Percentiles rank a stretch among this genome's conserved stretches.
phyloP scores from a whole-genome alignment of 1,139 yeast genomes.

The Arxiozyma bovina region DNA sequence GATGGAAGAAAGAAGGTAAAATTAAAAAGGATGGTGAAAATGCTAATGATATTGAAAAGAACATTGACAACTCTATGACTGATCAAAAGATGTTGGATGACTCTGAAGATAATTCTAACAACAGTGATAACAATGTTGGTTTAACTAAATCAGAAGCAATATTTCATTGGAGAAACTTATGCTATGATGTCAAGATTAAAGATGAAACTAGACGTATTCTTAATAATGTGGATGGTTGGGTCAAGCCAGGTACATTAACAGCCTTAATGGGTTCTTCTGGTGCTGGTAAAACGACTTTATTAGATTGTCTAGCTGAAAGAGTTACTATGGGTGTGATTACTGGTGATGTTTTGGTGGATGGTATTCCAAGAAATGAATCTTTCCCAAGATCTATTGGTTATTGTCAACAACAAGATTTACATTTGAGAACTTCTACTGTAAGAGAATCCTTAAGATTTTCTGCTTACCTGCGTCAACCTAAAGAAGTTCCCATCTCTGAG shows the following conservation, averaged over 20 bases:
- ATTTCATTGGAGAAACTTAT: slow-evolving; percentile 74
- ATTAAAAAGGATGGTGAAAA: slow-evolving; percentile 7
- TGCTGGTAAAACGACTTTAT: slow-evolving; percentile 74
- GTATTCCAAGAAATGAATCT: slow-evolving; percentile 56
- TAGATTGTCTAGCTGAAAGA: slow-evolving; percentile 70
- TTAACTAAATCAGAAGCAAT: slow-evolving; percentile 36
- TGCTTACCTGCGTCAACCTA: slow-evolving; percentile 68
- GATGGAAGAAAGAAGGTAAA: slow-evolving; percentile 28
- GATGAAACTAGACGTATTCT: slow-evolving; percentile 56
- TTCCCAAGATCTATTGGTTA: slow-evolving; percentile 80
- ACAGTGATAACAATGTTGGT: slow-evolving; percentile 4
- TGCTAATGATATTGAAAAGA: slow-evolving; percentile 11
- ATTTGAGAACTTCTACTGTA: slow-evolving; percentile 65
- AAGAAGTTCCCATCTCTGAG: slow-evolving; percentile 43
- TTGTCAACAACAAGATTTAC: slow-evolving; percentile 78
- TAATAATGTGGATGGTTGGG: slow-evolving; percentile 74
- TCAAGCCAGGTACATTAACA: slow-evolving; percentile 65
- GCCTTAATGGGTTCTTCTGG: slow-evolving; percentile 87
- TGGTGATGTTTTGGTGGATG: slow-evolving; percentile 69
- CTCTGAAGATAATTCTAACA: not conserved
- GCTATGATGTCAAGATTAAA: slow-evolving; percentile 65
- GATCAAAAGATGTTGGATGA: slow-evolving; percentile 20
- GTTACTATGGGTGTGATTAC: slow-evolving; percentile 71
- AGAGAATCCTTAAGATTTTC: slow-evolving; percentile 69
- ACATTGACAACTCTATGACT: slow-evolving; percentile 12